Conservation (phyloP, 768 basidiomycete genomes). For the Boletus rubropictus region DNA sequence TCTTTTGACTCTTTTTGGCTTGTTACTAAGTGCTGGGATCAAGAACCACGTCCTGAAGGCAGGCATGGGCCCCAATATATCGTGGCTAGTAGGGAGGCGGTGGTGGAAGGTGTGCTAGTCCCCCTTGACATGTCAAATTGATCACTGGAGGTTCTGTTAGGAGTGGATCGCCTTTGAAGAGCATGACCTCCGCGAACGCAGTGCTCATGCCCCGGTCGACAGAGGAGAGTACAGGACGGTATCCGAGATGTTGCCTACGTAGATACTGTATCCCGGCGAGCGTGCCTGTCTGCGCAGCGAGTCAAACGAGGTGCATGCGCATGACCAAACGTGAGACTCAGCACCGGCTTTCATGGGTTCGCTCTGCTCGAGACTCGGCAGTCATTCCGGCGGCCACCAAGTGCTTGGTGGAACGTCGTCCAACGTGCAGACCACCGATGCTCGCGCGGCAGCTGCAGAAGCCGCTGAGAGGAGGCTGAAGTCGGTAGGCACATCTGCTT, state of each 20-base stretch:
- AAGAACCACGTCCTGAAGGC: conserved; percentile 78
- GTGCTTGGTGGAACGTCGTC: conserved; percentile 38
- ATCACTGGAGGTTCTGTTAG: conserved; percentile 17
- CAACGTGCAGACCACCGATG: conserved; percentile 29
- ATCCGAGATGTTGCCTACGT: conserved; percentile 24
- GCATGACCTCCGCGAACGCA: conserved; percentile 40
- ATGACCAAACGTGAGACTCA: conserved; percentile 17
- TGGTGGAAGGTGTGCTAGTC: conserved; percentile 77
- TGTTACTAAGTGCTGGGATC: conserved; percentile 79
- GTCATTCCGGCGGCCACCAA: conserved; percentile 42
- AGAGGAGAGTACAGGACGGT: conserved; percentile 45
- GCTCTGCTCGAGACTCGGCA: conserved; percentile 47
- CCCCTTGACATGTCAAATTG: conserved; percentile 15
- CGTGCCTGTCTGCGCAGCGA: too few species aligned
- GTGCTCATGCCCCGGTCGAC: conserved; percentile 26
- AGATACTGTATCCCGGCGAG: conserved; percentile 11
- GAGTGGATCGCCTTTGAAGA: conserved; percentile 45
- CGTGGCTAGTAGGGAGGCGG: conserved; percentile 57
- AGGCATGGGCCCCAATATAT: conserved; percentile 56
- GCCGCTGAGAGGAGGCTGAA: conserved; percentile 57
- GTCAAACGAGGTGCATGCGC: conserved; percentile 19
- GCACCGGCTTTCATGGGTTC: conserved; percentile 42
- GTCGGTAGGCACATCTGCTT: conserved; percentile 38
- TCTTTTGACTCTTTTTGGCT: conserved; percentile 79
- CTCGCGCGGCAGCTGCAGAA: conserved; percentile 53